Base-by-base conservation (phyloP, 2,329 filamentous ascomycete species). In the Beauveria varroae region DNA sequence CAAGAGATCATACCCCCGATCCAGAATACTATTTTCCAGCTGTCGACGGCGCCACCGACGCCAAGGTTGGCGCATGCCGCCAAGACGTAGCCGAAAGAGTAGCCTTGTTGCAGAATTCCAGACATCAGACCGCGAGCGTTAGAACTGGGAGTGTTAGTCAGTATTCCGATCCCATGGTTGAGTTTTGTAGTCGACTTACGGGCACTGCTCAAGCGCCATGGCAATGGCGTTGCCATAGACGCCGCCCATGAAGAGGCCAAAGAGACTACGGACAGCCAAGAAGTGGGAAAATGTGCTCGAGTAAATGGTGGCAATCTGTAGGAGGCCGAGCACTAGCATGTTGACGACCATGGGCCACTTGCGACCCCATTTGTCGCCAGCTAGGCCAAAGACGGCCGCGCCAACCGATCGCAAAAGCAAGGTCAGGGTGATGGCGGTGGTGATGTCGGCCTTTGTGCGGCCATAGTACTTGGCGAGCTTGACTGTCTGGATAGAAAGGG, bases 321-420 rank as follows among this genome's bases (percentile, higher is more conserved):
- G 75, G 24, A 86, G 65, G 49, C 86, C 86, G 3, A 90, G 79
- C 26, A 91, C 75, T 62, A 92, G 77, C 85, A 93, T 89, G 78
- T 93, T 93, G 67, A 85, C 67, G 9, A 93, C 86, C 87, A 93
- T 90, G 50, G 90, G 89, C 86, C 88, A 91, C 75, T 93, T 93
- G 60, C 90, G 84, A 7, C 91, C 91, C 71, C 85, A 95, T 65
- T 86, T 86, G 73, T 96, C 91, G 65, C 89, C 88, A 1, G 88
- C 85, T 24, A 93, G 76, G 62, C 91, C 91, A 65, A 96, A 95
- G 69, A 84, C 69, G 22, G 87, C 86, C 4, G 90, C 90, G 9
- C 91, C 91, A 30, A 93, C 76, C 12, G 88, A 90, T 40, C 90
- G 82, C 50, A 93, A 80, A 34, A 93, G 81, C 16, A 93, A 78